Base-by-base conservation (phyloP, 2,329 filamentous ascomycete species). In the Tolypocladium guangdongense region DNA sequence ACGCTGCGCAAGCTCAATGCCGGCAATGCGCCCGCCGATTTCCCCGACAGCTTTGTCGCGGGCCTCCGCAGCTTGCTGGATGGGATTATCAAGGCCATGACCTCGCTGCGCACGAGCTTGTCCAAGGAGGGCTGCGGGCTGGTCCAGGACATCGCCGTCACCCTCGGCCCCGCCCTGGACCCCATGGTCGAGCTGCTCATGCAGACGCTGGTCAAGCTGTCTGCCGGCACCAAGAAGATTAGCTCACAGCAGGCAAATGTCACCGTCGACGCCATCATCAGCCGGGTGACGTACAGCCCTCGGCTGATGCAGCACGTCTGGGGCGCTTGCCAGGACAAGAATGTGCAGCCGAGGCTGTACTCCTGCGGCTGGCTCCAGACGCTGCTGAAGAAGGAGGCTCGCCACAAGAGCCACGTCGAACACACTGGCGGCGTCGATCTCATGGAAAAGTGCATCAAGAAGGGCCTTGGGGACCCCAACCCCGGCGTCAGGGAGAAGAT, bases 161-260 rank as follows among this genome's bases (percentile, higher is more conserved):
- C 80, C 10, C 83, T 88, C 47, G 90, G 90, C 0, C 78, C 89
- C 1, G 86, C 79, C 41, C 83, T 96, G 63, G 92, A 97, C 63
- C 81, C 86, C 12, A 88, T 95, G 83, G 86, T 93, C 8, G 92
- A 97, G 70, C 82, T 96, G 50, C 77, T 96, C 24, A 82, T 97
- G 71, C 90, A 96, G 64, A 86, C 83, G 32, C 82, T 96, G 61
- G 83, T 97, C 72, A 96, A 96, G 70, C 81, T 96, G 58, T 91
- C 87, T 59, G 89, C 85, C 11, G 85, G 84, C 27, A 95, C 92
- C 49, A 99, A 99, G 71, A 95, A 95, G 68, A 96, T 99, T 60
- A 84, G 82, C 54, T 90, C 90, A 0, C 86, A 95, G 63, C 85
- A 87, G 58, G 92, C 88, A 51, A 91, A 95, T 64, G 68, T 74